Percentiles rank a stretch among this genome's conserved stretches.
Conservation (phyloP, 805 yeast genomes). For the Debaryomyces tyrocola region DNA sequence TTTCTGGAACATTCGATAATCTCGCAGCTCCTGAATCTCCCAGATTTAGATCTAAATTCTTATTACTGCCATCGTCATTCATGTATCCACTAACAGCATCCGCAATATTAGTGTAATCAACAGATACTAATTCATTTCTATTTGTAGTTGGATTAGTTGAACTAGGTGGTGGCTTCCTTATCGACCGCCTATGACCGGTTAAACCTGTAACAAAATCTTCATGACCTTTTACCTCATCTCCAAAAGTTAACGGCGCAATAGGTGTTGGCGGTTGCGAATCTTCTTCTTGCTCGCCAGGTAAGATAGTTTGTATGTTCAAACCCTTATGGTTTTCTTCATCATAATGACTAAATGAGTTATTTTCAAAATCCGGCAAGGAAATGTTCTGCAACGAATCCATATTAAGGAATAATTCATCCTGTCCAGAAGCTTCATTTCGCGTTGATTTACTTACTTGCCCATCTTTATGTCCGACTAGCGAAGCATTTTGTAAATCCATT, state of each 20-base stretch:
- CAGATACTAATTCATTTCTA: constrained; percentile 20
- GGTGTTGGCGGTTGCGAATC: constrained; percentile 18
- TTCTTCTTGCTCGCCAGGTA: constrained; percentile 7
- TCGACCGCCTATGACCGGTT: constrained; percentile 29
- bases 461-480: constrained; percentile 6
- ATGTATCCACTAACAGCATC: constrained; percentile 34
- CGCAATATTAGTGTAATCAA: constrained; percentile 28
- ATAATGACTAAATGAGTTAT: constrained; percentile 12
- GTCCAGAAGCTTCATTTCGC: neutral
- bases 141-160: neutral
- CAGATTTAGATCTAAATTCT: neutral
- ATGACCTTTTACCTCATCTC: constrained; percentile 21
- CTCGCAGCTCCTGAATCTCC: neutral
- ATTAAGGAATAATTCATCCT: constrained; percentile 15
- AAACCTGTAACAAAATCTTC: constrained; percentile 21
- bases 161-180: constrained; percentile 38
- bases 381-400: constrained; percentile 22
- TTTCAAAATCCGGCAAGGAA: constrained; percentile 29
- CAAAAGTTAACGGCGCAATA: constrained; percentile 22
- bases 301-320: neutral
- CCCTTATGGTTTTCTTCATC: constrained; percentile 5
- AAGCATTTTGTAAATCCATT: constrained; percentile 30
- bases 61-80: constrained; percentile 2
- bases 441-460: neutral
- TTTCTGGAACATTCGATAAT: neutral